Evolutionary conservation across 345 rosid species (phyloP).

Genomic region (Jatropha curcas): DNA sequence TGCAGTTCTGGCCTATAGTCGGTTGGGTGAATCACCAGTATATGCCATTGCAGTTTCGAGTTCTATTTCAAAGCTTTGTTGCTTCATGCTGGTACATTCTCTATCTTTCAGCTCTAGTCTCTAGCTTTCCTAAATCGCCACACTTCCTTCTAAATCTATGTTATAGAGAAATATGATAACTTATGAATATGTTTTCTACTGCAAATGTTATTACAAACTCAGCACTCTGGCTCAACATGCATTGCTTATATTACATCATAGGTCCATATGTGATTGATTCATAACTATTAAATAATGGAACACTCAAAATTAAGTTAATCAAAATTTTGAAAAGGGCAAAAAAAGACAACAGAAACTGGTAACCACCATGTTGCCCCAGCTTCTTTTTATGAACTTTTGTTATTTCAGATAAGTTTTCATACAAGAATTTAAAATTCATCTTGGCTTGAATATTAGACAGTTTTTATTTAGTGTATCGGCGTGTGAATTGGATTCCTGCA

Average conservation of each 20-base stretch:
- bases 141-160: background rate
- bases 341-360: too few species aligned
- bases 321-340: background rate
- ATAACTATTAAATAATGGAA: background rate
- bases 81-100: slow-evolving; percentile 73
- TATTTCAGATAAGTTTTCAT: background rate
- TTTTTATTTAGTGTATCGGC: background rate
- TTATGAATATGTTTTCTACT: background rate
- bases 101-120: slow-evolving; percentile 1
- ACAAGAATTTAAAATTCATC: background rate
- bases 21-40: slow-evolving; percentile 87
- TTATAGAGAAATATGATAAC: too few species aligned
- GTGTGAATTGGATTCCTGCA: background rate
- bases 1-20: slow-evolving; percentile 90
- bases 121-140: background rate
- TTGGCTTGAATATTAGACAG: background rate
- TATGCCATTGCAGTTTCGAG: slow-evolving; percentile 79
- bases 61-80: slow-evolving; percentile 63
- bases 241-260: background rate
- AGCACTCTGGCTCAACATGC: background rate
- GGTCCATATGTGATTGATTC: background rate
- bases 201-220: background rate
- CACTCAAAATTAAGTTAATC: too few species aligned
- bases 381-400: background rate
- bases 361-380: background rate